Evolutionary conservation across 202 grass and related monocot species (phyloP).

Genomic region (Saccharum hybrid): DNA sequence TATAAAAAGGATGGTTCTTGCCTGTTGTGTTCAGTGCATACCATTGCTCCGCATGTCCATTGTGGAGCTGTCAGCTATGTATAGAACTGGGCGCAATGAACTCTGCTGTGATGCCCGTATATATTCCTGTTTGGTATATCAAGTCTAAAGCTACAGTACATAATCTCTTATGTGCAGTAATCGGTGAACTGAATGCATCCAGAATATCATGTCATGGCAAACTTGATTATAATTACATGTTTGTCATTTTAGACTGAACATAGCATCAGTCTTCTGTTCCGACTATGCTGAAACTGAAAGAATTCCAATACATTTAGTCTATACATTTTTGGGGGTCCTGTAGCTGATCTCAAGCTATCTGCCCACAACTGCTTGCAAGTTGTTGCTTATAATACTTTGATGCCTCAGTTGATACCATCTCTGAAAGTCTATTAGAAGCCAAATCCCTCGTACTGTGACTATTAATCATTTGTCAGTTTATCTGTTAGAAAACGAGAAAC

Average conservation of each 20-base stretch:
- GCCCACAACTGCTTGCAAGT: background rate
- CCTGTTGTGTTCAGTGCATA: conserved; percentile 32
- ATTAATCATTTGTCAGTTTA: background rate
- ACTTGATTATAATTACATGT: background rate
- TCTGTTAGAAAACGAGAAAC: background rate
- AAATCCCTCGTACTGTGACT: background rate
- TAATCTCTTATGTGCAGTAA: background rate
- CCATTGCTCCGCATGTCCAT: background rate
- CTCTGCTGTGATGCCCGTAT: conserved; percentile 5
- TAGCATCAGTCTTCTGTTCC: background rate
- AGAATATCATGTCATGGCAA: background rate
- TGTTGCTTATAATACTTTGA: background rate
- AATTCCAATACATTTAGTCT: background rate
- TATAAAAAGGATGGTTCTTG: background rate
- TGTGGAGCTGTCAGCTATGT: conserved; percentile 7
- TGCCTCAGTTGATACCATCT: conserved; percentile 3
- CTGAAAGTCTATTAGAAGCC: background rate
- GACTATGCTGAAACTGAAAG: background rate
- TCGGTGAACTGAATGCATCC: background rate
- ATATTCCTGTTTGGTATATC: conserved; percentile 20
- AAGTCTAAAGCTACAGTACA: background rate
- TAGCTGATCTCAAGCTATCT: background rate
- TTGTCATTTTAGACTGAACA: background rate
- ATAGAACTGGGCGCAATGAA: conserved; percentile 29
- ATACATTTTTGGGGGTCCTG: background rate